Percentiles rank a stretch among this genome's conserved stretches.
Evolutionary conservation across 208 protist genomes (phyloP).

Genomic region (Leishmania lainsoni): DNA sequence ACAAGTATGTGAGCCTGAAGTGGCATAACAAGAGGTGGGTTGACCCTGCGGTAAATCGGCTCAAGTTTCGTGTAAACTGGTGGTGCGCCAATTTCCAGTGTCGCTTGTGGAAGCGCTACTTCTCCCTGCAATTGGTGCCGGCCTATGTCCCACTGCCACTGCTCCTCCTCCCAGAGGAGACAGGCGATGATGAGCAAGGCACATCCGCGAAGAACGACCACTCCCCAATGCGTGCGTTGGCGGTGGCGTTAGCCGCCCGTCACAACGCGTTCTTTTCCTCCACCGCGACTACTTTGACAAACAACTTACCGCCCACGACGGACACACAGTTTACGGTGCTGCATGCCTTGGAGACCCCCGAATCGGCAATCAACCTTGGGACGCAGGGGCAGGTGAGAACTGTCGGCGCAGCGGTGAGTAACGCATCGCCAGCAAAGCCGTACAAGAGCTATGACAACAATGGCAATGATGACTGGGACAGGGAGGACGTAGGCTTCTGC

Average conservation of each 20-base stretch:
- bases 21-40: slow-evolving; percentile 30
- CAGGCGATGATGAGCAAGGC: background rate
- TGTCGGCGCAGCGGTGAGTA: background rate
- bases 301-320: background rate
- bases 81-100: slow-evolving; percentile 29
- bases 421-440: background rate
- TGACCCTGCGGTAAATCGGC: slow-evolving; percentile 33
- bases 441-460: background rate
- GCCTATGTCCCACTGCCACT: slow-evolving; percentile 44
- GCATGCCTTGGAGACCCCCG: background rate
- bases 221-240: background rate
- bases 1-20: slow-evolving; percentile 31
- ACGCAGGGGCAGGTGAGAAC: background rate
- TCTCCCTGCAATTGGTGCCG: slow-evolving; percentile 41
- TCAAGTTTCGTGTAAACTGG: slow-evolving; percentile 33
- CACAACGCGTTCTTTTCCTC: slow-evolving; percentile 10
- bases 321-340: background rate
- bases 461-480: slow-evolving; percentile 31
- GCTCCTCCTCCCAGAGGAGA: slow-evolving; percentile 25
- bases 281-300: background rate
- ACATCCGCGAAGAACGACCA: background rate
- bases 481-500: slow-evolving; percentile 13
- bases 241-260: background rate
- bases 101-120: slow-evolving; percentile 33
- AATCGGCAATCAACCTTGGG: background rate